phyloP scores from a whole-genome alignment of 1,284 basidiomycete genomes.

The Neotropicomus parvogracilis region DNA sequence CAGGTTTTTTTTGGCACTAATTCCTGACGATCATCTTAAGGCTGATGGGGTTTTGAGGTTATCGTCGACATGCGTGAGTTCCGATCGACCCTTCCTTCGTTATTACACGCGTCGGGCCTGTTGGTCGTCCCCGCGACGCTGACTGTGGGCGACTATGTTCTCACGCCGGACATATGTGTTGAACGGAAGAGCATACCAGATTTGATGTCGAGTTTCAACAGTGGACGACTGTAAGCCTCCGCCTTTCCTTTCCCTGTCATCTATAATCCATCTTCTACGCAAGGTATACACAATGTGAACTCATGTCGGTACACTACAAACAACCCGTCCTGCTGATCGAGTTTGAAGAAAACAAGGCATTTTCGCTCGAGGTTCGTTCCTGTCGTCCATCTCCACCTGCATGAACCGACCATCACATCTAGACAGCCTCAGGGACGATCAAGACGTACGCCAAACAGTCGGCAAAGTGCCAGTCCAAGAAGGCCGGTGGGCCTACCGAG shows the following conservation, averaged over 20 bases:
- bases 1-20: slow-evolving; percentile 46
- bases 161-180: slow-evolving; percentile 93
- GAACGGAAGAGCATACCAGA: slow-evolving; percentile 95
- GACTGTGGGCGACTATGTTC: slow-evolving; percentile 93
- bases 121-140: slow-evolving; percentile 87
- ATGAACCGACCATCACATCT: slow-evolving; percentile 4
- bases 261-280: neutral
- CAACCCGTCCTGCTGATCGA: slow-evolving; percentile 95
- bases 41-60: slow-evolving; percentile 48
- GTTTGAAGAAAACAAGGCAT: slow-evolving; percentile 96
- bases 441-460: slow-evolving; percentile 59
- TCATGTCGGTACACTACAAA: slow-evolving; percentile 96
- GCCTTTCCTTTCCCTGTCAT: neutral
- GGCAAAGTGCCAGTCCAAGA: slow-evolving; percentile 53
- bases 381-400: neutral
- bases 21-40: neutral
- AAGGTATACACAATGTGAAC: slow-evolving; percentile 95
- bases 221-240: slow-evolving; percentile 79
- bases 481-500: slow-evolving; percentile 41
- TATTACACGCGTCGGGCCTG: slow-evolving; percentile 82
- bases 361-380: slow-evolving; percentile 75
- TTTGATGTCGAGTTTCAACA: slow-evolving; percentile 88
- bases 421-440: slow-evolving; percentile 59
- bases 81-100: slow-evolving; percentile 85
- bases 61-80: slow-evolving; percentile 98